These are phyloP conservation scores for Hyaloscypha hepaticicola DNA, from an alignment of 495 filamentous ascomycete species.

Conservation along the genomic window DNA sequence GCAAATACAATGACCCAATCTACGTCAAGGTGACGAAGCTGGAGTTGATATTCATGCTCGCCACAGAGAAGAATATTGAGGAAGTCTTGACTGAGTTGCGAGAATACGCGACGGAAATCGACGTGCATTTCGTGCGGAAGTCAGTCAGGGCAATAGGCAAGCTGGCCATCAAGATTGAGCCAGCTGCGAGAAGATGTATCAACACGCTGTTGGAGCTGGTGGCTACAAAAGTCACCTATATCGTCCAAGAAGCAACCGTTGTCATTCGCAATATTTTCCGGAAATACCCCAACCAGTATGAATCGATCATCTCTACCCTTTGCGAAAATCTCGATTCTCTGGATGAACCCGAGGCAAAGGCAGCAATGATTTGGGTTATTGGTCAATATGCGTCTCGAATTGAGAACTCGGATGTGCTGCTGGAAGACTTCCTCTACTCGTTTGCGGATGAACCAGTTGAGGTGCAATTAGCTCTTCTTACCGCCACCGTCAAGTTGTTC, in stretches of 20 bases:
- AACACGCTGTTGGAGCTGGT: constrained; percentile 90
- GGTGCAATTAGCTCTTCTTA: constrained; percentile 91
- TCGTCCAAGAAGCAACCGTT: constrained; percentile 99
- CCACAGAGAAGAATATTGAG: constrained; percentile 92
- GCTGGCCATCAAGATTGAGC: constrained; percentile 98
- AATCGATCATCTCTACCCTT: constrained; percentile 91
- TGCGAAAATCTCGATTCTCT: constrained; percentile 96
- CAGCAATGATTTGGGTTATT: constrained; percentile 99
- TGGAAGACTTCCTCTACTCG: constrained; percentile 92
- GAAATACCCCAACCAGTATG: constrained; percentile 98
- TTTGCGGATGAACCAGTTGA: constrained; percentile 94
- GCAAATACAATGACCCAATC: constrained; percentile 99
- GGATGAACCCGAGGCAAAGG: constrained; percentile 98
- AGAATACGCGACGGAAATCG: constrained; percentile 98
- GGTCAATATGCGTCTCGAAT: constrained; percentile 97
- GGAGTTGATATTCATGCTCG: constrained; percentile 98
- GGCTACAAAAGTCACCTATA: constrained; percentile 98
- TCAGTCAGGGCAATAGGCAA: constrained; percentile 97
- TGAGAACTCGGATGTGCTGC: constrained; percentile 87
- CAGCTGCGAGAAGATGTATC: constrained; percentile 86
- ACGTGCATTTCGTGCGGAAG: constrained; percentile 97
- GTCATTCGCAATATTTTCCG: constrained; percentile 99
- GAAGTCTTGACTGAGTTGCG: constrained; percentile 92
- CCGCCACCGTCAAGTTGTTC: constrained; percentile 96
- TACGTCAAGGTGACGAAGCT: constrained; percentile 99